Base-by-base conservation (phyloP, 2,329 filamentous ascomycete genomes). In the Epichloe typhina region DNA sequence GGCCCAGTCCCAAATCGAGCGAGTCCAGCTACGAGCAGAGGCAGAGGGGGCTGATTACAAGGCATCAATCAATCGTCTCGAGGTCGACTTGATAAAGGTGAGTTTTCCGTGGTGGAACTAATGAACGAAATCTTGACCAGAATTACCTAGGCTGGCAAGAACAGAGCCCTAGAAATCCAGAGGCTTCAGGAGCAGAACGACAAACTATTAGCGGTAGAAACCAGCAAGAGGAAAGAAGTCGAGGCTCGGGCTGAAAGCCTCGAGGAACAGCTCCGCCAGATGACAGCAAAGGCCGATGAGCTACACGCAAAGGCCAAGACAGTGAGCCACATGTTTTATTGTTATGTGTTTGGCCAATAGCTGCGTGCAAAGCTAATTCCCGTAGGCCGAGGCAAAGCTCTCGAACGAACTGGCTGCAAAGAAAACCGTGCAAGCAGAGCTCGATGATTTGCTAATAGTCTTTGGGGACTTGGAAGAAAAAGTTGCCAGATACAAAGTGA, bases 401-500 rank as follows among this genome's bases (percentile, higher is more conserved):
- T 52, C 53, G 3, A 58, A 63, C 21, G 82, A 78, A 54, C 79
- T 82, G 57, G 75, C 80, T 53, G 80, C 84, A 52, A 80, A 77
- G 50, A 74, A 80, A 54, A 69, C 76, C 1, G 75, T 76, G 5
- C 86, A 91, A 62, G 74, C 78, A 3, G 87, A 93, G 64, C 72
- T 91, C 44, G 87, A 93, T 57, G 87, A 93, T 64, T 72, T 91
- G 50, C 69, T 93, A 37, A 85, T 91, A 70, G 83, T 93, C 5
- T 88, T 90, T 65, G 82, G 80, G 13, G 87, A 93, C 61, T 62
- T 89, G 17, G 87, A 93, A 65, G 84, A 88, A 50, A 91, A 90
- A 68, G 73, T 81, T 46, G 74, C 76, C 41, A 80, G 79, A 58
- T 88, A 91, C 62, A 91, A 87, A 75, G 84, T 85, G 67, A 57